A percentile compares a stretch with the other conserved stretches of the same genome.
These are phyloP conservation scores for Zasmidium angulare DNA, from an alignment of 2,329 filamentous ascomycete genomes.

Conservation along the genomic window DNA sequence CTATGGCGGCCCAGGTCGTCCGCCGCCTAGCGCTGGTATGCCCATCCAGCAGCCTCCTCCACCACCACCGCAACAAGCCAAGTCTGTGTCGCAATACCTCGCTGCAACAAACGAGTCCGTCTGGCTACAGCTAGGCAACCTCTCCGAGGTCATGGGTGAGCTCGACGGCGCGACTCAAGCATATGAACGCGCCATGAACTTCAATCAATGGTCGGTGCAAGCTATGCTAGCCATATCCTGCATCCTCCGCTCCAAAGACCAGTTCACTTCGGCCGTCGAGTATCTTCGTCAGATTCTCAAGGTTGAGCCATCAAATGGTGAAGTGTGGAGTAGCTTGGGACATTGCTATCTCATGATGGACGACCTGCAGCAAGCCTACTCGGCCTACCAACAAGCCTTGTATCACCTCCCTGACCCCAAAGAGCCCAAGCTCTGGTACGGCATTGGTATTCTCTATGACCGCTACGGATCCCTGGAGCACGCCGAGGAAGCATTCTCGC, in stretches of 20 bases:
- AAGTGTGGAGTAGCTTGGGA: conserved; percentile 96
- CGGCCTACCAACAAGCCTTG: conserved; percentile 91
- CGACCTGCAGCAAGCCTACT: conserved; percentile 93
- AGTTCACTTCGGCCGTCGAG: conserved; percentile 90
- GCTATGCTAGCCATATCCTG: conserved; percentile 94
- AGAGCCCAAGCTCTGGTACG: conserved; percentile 98
- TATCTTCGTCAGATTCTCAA: conserved; percentile 90
- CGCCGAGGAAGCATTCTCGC: conserved; percentile 95
- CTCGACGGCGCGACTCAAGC: conserved; percentile 84
- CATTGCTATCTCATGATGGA: conserved; percentile 99
- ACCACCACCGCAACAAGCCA: conserved; percentile 54
- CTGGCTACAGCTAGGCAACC: conserved; percentile 86
- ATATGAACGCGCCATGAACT: conserved; percentile 84
- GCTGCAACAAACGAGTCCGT: conserved; percentile 78
- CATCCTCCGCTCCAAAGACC: conserved; percentile 86
- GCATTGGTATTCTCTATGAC: conserved; percentile 96
- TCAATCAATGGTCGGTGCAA: conserved; percentile 82
- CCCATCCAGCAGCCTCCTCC: conserved; percentile 36
- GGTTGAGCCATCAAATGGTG: conserved; percentile 83
- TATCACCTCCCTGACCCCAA: conserved; percentile 93
- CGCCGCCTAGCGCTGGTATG: conserved; percentile 56
- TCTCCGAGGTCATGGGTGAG: conserved; percentile 85
- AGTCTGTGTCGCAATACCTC: conserved; percentile 71
- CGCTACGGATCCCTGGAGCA: conserved; percentile 95
- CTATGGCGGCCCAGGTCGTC: conserved; percentile 65